A percentile compares a stretch with the other conserved stretches of the same genome.
These are phyloP conservation scores for Kuraishia cidri DNA, from an alignment of 805 yeast species.

Conservation along the genomic window DNA sequence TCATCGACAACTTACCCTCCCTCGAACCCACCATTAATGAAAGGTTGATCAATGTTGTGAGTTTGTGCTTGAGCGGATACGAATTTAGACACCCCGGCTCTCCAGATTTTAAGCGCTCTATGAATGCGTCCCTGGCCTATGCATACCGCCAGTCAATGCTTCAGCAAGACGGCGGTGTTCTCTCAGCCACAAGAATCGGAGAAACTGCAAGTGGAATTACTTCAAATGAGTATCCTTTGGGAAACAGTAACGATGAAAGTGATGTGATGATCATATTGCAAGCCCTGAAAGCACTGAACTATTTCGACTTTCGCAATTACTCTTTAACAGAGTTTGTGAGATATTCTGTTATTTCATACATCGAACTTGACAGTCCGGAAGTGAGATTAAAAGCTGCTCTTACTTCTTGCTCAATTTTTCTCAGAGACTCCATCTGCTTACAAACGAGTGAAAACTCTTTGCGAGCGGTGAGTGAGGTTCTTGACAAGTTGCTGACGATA, in stretches of 20 bases:
- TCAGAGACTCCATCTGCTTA: slow-evolving; percentile 73
- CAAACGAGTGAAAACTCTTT: slow-evolving; percentile 78
- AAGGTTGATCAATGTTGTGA: slow-evolving; percentile 59
- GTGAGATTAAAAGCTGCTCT: slow-evolving; percentile 81
- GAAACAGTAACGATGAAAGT: slow-evolving; percentile 12
- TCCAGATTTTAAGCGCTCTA: slow-evolving; percentile 54
- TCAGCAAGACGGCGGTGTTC: slow-evolving; percentile 51
- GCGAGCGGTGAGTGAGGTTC: slow-evolving; percentile 74
- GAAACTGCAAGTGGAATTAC: not conserved
- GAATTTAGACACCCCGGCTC: slow-evolving; percentile 81
- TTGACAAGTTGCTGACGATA: slow-evolving; percentile 69
- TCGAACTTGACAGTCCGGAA: slow-evolving; percentile 70
- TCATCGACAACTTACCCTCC: slow-evolving; percentile 72
- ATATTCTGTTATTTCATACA: slow-evolving; percentile 72
- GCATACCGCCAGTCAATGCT: slow-evolving; percentile 72
- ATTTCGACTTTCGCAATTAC: slow-evolving; percentile 66
- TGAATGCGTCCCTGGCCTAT: slow-evolving; percentile 59
- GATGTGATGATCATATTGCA: slow-evolving; percentile 53
- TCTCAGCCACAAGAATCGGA: not conserved
- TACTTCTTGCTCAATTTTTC: slow-evolving; percentile 70
- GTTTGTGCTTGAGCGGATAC: slow-evolving; percentile 73
- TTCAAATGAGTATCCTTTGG: slow-evolving; percentile 11
- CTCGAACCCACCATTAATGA: slow-evolving; percentile 65
- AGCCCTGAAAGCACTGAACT: slow-evolving; percentile 68
- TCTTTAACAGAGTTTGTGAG: slow-evolving; percentile 84